These are phyloP conservation scores for Lachnellula hyalina DNA, from an alignment of 2,329 filamentous ascomycete species.

Conservation along the genomic window DNA sequence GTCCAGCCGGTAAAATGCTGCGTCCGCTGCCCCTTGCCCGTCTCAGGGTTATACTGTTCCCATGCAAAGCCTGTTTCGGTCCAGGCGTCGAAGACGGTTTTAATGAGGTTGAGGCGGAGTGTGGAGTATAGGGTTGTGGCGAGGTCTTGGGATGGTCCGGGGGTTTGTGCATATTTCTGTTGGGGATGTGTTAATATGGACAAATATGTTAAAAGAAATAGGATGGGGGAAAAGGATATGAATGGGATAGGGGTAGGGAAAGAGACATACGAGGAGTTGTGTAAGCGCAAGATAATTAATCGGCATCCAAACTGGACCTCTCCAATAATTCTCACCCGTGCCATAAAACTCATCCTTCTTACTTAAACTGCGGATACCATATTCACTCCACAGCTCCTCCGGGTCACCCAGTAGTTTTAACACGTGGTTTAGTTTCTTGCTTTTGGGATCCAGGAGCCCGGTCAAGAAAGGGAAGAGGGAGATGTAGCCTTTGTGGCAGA, in stretches of 20 bases:
- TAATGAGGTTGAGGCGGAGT: slow-evolving; percentile 77
- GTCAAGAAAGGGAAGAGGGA: slow-evolving; percentile 89
- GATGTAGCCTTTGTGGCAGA: slow-evolving; percentile 96
- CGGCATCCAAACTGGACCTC: slow-evolving; percentile 90
- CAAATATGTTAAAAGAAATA: too few species aligned
- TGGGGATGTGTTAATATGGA: too few species aligned
- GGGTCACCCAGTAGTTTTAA: slow-evolving; percentile 75
- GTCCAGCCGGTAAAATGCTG: slow-evolving; percentile 99
- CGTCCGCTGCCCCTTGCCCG: slow-evolving; percentile 86
- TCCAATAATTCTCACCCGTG: slow-evolving; percentile 95
- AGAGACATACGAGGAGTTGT: slow-evolving; percentile 65
- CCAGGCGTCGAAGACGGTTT: slow-evolving; percentile 87
- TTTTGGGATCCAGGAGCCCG: slow-evolving; percentile 69
- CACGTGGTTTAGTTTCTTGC: slow-evolving; percentile 66
- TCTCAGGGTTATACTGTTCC: slow-evolving; percentile 97
- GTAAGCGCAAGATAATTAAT: slow-evolving; percentile 87
- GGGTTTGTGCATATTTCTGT: slow-evolving; percentile 53
- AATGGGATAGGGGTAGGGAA: neutral
- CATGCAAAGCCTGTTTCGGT: slow-evolving; percentile 90
- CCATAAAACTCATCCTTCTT: slow-evolving; percentile 78
- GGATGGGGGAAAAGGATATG: neutral
- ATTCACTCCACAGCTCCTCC: slow-evolving; percentile 81
- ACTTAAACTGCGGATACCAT: slow-evolving; percentile 86
- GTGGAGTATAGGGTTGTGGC: slow-evolving; percentile 70
- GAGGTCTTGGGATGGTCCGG: slow-evolving; percentile 62